A percentile compares a stretch with the other conserved stretches of the same genome.
Evolutionary conservation across 2,329 filamentous ascomycete species (phyloP).

Genomic region (Clonostachys byssicola): DNA sequence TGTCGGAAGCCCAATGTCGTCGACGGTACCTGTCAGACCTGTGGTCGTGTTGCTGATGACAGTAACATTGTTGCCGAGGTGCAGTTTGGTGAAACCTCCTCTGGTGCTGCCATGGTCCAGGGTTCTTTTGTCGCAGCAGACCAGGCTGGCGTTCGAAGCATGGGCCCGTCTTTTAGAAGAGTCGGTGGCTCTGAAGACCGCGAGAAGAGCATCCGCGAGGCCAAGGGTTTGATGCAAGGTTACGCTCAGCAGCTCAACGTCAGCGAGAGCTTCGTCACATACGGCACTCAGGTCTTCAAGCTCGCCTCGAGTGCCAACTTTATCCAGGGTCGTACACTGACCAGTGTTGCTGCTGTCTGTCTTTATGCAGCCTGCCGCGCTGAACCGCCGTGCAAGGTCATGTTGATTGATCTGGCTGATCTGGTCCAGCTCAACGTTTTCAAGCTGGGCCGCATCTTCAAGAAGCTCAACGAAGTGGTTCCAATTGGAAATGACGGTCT

Average conservation of each 20-base stretch:
- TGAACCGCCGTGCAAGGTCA: slow-evolving; percentile 73
- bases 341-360: slow-evolving; percentile 84
- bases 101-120: slow-evolving; percentile 84
- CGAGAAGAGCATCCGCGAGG: slow-evolving; percentile 57
- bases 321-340: slow-evolving; percentile 79
- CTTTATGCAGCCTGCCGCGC: slow-evolving; percentile 85
- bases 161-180: slow-evolving; percentile 58
- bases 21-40: slow-evolving; percentile 73
- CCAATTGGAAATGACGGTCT: slow-evolving; percentile 63
- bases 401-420: slow-evolving; percentile 96
- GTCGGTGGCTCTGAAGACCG: slow-evolving; percentile 55
- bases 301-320: slow-evolving; percentile 72
- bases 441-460: slow-evolving; percentile 85
- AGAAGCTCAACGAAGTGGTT: slow-evolving; percentile 69
- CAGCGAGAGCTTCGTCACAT: slow-evolving; percentile 58
- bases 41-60: slow-evolving; percentile 80
- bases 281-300: slow-evolving; percentile 71
- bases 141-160: slow-evolving; percentile 71
- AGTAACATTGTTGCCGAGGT: slow-evolving; percentile 90
- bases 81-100: slow-evolving; percentile 82
- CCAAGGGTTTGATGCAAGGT: slow-evolving; percentile 54
- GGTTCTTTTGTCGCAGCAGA: slow-evolving; percentile 84
- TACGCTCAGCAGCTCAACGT: slow-evolving; percentile 57
- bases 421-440: slow-evolving; percentile 83
- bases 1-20: slow-evolving; percentile 59